These are phyloP conservation scores for Mrakia frigida DNA, from an alignment of 768 basidiomycete genomes.

Conservation along the genomic window DNA sequence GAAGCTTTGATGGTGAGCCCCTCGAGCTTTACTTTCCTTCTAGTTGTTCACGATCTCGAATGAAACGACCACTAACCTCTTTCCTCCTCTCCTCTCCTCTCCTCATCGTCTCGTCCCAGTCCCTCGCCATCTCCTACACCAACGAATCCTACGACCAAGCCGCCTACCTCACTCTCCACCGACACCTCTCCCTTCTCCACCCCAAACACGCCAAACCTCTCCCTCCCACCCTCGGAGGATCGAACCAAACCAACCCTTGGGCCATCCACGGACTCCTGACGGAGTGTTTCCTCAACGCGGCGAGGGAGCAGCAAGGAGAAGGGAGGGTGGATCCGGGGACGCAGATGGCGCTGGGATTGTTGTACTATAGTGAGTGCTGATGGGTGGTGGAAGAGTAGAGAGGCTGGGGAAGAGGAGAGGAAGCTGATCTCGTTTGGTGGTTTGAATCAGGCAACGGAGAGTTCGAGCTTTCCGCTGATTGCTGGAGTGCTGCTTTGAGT, in stretches of 20 bases:
- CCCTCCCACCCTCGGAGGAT: conserved; percentile 33
- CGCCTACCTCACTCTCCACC: conserved; percentile 75
- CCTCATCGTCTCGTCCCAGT: too few species aligned
- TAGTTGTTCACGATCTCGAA: too few species aligned
- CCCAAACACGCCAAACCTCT: conserved; percentile 49
- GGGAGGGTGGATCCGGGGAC: conserved; percentile 73
- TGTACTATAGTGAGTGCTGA: conserved; percentile 61
- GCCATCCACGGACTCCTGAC: conserved; percentile 72
- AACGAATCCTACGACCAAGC: conserved; percentile 88
- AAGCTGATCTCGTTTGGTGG: background rate
- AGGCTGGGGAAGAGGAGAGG: background rate
- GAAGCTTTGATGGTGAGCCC: conserved; percentile 30
- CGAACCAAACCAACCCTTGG: conserved; percentile 54
- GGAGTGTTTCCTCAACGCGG: conserved; percentile 73
- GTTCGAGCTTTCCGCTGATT: conserved; percentile 86
- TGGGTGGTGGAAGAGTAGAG: background rate
- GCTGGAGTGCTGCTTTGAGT: conserved; percentile 81
- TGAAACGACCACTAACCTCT: background rate
- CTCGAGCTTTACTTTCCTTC: background rate
- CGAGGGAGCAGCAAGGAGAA: conserved; percentile 70
- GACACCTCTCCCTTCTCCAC: conserved; percentile 68
- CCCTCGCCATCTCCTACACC: conserved; percentile 90
- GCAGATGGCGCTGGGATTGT: conserved; percentile 84
- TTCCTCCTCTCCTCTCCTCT: background rate
- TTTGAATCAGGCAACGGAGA: conserved; percentile 54